A percentile compares a stretch with the other conserved stretches of the same genome.
These are phyloP conservation scores for Brachypodium distachyon DNA, from an alignment of 202 grass and related monocot genomes.

Conservation along the genomic window DNA sequence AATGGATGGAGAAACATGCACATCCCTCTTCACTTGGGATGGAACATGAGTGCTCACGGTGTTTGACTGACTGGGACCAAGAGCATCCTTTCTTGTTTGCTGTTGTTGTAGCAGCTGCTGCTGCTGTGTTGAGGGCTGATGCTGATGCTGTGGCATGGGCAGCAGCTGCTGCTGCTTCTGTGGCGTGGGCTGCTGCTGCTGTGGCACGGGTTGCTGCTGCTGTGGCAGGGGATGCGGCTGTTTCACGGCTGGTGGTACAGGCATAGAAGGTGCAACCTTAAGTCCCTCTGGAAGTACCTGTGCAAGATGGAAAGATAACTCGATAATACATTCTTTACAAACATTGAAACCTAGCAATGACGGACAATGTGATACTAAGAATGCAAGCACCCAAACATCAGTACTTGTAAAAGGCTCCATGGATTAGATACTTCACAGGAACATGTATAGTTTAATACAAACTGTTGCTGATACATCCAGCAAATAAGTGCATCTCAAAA, in stretches of 20 bases:
- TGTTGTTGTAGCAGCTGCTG: slow-evolving; percentile 21
- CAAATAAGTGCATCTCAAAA: neutral
- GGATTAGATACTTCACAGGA: neutral
- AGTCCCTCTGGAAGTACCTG: slow-evolving; percentile 39
- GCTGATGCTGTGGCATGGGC: neutral
- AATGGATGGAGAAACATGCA: slow-evolving; percentile 31
- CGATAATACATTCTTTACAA: slow-evolving; percentile 6
- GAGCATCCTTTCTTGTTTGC: slow-evolving; percentile 55
- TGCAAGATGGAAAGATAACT: neutral
- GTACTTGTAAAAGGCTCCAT: neutral
- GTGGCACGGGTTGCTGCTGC: neutral
- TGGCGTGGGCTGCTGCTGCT: neutral
- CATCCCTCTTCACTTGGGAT: slow-evolving; percentile 53
- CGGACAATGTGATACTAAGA: neutral
- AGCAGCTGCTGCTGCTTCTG: neutral
- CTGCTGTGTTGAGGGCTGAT: neutral
- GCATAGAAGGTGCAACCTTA: slow-evolving; percentile 31
- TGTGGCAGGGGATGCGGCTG: slow-evolving; percentile 1
- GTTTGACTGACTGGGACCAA: slow-evolving; percentile 43
- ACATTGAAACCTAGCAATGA: neutral
- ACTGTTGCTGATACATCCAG: neutral
- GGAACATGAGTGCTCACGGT: slow-evolving; percentile 33
- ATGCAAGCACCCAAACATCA: neutral
- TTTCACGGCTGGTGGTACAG: slow-evolving; percentile 39
- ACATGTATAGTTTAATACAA: neutral